Evolutionary conservation across 257 asterid species (phyloP).

Genomic region (Petrea volubilis): DNA sequence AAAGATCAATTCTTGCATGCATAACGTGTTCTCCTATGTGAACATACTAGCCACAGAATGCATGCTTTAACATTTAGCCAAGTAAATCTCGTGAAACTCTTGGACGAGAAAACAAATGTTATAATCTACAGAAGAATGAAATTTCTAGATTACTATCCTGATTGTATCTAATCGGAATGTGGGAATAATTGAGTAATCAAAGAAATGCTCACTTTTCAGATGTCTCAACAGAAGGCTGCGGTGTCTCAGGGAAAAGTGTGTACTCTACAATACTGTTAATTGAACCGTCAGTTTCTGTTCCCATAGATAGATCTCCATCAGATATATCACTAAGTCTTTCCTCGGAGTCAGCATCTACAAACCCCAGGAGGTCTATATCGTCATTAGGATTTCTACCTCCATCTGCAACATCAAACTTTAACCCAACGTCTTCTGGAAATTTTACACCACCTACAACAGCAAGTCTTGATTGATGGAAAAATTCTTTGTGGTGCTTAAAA

Average conservation of each 20-base stretch:
- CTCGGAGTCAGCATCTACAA: constrained; percentile 83
- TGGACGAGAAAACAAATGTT: too few relatives aligned
- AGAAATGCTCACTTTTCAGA: constrained; percentile 62
- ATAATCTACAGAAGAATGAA: neutral
- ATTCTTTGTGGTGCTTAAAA: constrained; percentile 72
- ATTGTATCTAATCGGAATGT: neutral
- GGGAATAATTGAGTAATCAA: neutral
- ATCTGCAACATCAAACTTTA: constrained; percentile 35
- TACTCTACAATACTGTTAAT: constrained; percentile 75
- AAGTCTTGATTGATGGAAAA: constrained; percentile 72
- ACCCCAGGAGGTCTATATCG: constrained; percentile 67
- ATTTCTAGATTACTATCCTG: neutral
- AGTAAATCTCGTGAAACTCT: neutral
- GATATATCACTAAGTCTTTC: constrained; percentile 95
- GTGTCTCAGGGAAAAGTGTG: constrained; percentile 76
- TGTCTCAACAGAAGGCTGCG: constrained; percentile 52
- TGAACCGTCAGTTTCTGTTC: constrained; percentile 90
- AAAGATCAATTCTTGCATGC: neutral
- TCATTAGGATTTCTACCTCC: constrained; percentile 44
- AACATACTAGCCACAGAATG: neutral
- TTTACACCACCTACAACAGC: constrained; percentile 46
- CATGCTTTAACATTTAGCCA: neutral
- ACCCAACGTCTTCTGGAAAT: constrained; percentile 35
- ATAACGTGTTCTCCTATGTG: neutral
- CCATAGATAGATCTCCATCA: constrained; percentile 93